Base-by-base conservation (phyloP, 2,329 filamentous ascomycete genomes). In the Trichoderma atrobrunneum region DNA sequence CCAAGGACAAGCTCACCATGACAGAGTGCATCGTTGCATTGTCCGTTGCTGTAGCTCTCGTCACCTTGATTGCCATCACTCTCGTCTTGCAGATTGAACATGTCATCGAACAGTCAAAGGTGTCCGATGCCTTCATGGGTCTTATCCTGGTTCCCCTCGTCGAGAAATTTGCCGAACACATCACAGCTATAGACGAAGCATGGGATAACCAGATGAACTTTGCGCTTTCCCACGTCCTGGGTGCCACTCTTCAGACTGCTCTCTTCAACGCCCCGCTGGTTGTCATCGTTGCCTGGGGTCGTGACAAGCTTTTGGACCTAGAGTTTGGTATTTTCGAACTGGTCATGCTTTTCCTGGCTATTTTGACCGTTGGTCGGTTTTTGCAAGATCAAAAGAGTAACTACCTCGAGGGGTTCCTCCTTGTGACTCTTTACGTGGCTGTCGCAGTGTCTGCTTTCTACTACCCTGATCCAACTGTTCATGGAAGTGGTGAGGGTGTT, bases 301-400 rank as follows among this genome's bases (percentile, higher is more conserved):
- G 93, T 18, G 83, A 82, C 48, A 89, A 89, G 76, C 78, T 85
- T 1, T 90, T 94, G 87, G 88, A 90, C 73, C 83, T 94, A 68
- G 90, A 92, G 76, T 94, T 94, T 77, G 90, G 93, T 76, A 87
- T 92, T 18, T 94, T 94, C 82, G 92, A 93, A 83, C 86, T 93
- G n/a, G 87, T 90, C 18, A 83, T 93, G 7, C 82, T 94, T 0
- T 90, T 94, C n/a, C 83, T 94, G 36, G 89, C 91, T 2, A 93
- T 94, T 72, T 81, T 94, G 16, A 91, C 93, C 0, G 90, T 93
- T 61, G 91, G 92, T 2, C 92, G 92, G 73, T 94, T 94, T 81
- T 82, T 94, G 56, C 86, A 91, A 26, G 92, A 94, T 76, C 88
- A 90, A 62, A 92, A 92, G 80, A 92, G 89, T 32, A 94, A 94